Base-by-base conservation (phyloP, 495 filamentous ascomycete species). In the Neurospora sp. region DNA sequence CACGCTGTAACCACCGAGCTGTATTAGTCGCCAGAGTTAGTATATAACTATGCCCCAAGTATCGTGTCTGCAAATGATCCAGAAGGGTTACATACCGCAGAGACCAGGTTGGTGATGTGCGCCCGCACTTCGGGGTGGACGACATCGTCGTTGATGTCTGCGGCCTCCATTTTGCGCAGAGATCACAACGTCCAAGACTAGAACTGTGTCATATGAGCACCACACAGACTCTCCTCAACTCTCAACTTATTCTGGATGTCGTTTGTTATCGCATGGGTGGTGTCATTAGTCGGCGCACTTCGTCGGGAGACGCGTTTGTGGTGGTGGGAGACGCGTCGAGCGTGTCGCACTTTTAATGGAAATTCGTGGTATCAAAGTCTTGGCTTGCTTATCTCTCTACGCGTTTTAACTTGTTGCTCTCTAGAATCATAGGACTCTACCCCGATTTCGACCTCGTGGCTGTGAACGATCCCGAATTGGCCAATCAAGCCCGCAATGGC, bases 121-220 rank as follows among this genome's bases (percentile, higher is more conserved):
- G 93, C 93, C 76, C 93, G 91, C 77, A 97, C 93, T 81, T 97
- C 92, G 74, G 93, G 93, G 79, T 97, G 94, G 40, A 96, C 88
- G 66, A 89, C 84, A 79, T 88, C 87, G 76, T 77, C 86, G 78
- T 62, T 71, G 74, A 78, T 83, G 69, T 89, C 85, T 74, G 79
- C 78, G 73, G 85, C 80, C 78, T 88, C 86, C 86, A 88, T 89
- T 46, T 79, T 82, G 76, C 73, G 39, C 72, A 75, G 35, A 71
- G 72, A 80, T 74, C 70, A 74, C 72, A 70, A 14, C 20, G 38
- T 69, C 54, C 54, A 18, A 39, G 20, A 39, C 70, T 12, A 4
- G 39, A 14, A 23, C n/a, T 20, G 69, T 42, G 37, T 70, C 54
- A 66, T 66, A 66, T 35, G 54, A 37, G 27, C 3, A 18, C 54